Conservation (phyloP, 306 rosid species). For the Luffa aegyptiaca region DNA sequence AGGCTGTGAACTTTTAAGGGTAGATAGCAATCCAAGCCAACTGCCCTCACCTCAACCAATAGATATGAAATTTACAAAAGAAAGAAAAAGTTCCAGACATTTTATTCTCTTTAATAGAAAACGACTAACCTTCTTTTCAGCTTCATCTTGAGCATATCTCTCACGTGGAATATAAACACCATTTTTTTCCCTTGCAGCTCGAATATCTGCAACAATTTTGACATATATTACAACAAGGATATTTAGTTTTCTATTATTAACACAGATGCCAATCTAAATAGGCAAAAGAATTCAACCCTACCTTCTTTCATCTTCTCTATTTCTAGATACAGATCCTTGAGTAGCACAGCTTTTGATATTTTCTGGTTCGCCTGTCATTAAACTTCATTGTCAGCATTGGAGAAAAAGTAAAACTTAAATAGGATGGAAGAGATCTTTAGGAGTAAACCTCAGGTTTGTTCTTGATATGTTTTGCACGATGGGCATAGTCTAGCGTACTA, state of each 20-base stretch:
- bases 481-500: conserved; percentile 88
- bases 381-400: conserved; percentile 8
- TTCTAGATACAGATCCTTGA: conserved; percentile 80
- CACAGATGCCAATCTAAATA: conserved; percentile 4
- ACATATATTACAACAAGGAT: conserved; percentile 1
- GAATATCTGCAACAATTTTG: conserved; percentile 48
- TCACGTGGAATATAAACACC: conserved; percentile 89
- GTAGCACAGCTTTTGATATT: conserved; percentile 72
- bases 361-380: conserved; percentile 76
- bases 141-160: conserved; percentile 77
- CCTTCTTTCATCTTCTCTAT: conserved; percentile 96
- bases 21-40: too few relatives aligned
- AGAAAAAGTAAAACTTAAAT: neutral
- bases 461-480: conserved; percentile 86
- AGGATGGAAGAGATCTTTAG: conserved; percentile 4
- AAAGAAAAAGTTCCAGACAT: neutral
- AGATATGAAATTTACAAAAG: neutral
- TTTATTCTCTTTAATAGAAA: neutral
- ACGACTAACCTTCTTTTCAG: conserved; percentile 73
- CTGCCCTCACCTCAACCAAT: too few relatives aligned
- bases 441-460: conserved; percentile 87
- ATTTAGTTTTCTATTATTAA: neutral
- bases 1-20: too few relatives aligned
- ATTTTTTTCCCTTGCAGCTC: conserved; percentile 94
- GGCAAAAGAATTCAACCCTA: conserved; percentile 10